phyloP scores from a whole-genome alignment of 257 asterid species.

The Nyctanthes arbortristis region DNA sequence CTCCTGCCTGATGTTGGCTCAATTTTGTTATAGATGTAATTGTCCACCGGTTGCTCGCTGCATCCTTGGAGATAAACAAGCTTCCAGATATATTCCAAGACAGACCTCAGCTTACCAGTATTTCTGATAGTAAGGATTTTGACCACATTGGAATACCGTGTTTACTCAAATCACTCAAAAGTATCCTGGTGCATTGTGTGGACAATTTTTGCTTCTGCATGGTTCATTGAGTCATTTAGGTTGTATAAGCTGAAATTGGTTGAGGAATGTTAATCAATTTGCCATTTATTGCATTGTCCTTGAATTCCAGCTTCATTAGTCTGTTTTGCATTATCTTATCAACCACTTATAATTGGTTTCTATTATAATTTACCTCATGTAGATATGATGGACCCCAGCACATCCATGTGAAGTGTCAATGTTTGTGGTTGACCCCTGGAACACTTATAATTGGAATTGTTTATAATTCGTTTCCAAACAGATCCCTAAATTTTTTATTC shows the following conservation, averaged over 20 bases:
- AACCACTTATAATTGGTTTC: too few relatives aligned
- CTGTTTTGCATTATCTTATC: neutral
- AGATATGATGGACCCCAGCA: too few relatives aligned
- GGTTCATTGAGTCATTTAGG: constrained; percentile 15
- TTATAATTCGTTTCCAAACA: too few relatives aligned
- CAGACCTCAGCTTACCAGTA: constrained; percentile 69
- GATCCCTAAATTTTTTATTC: neutral
- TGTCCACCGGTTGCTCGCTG: constrained; percentile 95
- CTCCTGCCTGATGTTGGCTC: too few relatives aligned
- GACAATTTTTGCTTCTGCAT: constrained; percentile 3
- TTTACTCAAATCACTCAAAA: neutral
- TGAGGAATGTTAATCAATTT: constrained; percentile 11
- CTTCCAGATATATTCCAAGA: constrained; percentile 85
- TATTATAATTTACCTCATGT: too few relatives aligned
- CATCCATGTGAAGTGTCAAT: too few relatives aligned
- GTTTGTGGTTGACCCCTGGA: too few relatives aligned
- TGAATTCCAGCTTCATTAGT: neutral
- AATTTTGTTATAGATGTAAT: constrained; percentile 68
- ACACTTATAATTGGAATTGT: too few relatives aligned
- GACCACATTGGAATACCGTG: neutral
- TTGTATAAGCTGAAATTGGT: neutral
- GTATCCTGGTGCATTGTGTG: constrained; percentile 20
- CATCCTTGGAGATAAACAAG: constrained; percentile 82
- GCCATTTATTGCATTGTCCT: neutral
- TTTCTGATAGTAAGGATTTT: constrained; percentile 78